Base-by-base conservation (phyloP, 768 basidiomycete genomes). In the Boletellus ananas region DNA sequence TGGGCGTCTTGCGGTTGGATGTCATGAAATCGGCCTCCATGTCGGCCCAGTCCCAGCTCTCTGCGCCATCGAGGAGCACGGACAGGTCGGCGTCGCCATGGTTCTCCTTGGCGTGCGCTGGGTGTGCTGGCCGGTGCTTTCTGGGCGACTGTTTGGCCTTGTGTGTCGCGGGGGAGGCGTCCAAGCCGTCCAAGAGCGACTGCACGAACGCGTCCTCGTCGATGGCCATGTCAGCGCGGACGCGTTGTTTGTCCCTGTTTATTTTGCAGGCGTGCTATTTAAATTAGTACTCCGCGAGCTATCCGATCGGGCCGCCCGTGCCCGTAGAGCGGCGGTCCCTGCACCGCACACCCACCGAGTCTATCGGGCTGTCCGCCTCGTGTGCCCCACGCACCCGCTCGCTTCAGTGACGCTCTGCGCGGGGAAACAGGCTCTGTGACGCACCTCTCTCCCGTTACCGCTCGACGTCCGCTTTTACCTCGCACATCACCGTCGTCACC, bases 1-100 rank as follows among this genome's bases (percentile, higher is more conserved):
- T 69, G 11, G 57, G 55, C 3, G 61, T 62, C 29, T 72, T 70
- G 49, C 79, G 83, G 50, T 72, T 75, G 3, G 82, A 81, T 2
- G 76, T 77, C 37, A 78, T 52, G 27, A 74, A 73, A 51, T 80
- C 78, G 0, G 69, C 63, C 43, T 74, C 70, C 72, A 78, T 77
- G 51, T 81, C 79, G 29, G 78, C 72, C 79, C 84, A 81, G 55
- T 89, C 83, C 83, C 85, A 86, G 34, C 76, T 71, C 58, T 85
- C 86, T 1, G 80, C 81, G 0, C 84, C 87, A 25, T 83, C 78
- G n/a, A 85, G 59, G 13, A 87, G 71, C 4, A 67, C 60, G 3
- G 68, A 61, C 27, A 84, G 57, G 52, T 84, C 79, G 51, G 84
- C 78, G 23, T 36, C 34, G 6, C 4, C 49, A 20, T 45, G 27